These are phyloP conservation scores for Leccinum uliginosum DNA, from an alignment of 768 basidiomycete genomes.

Conservation along the genomic window DNA sequence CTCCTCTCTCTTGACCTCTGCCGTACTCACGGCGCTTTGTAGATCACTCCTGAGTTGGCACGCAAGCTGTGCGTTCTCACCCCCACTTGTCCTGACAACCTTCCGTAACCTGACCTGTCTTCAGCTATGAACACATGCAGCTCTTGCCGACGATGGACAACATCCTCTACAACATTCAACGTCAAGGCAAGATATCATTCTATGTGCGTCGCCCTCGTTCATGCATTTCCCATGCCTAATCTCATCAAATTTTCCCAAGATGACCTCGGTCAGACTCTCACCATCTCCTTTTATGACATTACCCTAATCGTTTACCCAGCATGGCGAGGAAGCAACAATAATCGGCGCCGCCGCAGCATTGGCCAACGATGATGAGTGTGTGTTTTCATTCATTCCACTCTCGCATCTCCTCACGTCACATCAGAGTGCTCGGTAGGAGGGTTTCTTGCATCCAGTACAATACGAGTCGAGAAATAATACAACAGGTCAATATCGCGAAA, in stretches of 20 bases:
- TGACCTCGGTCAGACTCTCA: constrained; percentile 65
- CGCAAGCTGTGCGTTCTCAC: constrained; percentile 47
- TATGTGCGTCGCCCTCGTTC: constrained; percentile 50
- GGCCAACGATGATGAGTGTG: constrained; percentile 80
- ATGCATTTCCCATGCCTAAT: constrained; percentile 3
- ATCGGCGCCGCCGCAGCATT: constrained; percentile 87
- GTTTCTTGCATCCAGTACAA: background rate
- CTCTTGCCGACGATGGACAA: constrained; percentile 82
- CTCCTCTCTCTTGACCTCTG: background rate
- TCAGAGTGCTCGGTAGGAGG: constrained; percentile 65
- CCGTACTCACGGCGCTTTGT: constrained; percentile 7
- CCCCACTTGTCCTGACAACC: background rate
- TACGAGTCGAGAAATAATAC: constrained; percentile 1
- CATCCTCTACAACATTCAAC: constrained; percentile 85
- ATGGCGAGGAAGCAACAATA: constrained; percentile 90
- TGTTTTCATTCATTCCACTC: constrained; percentile 4
- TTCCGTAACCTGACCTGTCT: background rate
- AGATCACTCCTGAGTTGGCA: constrained; percentile 70
- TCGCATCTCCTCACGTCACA: constrained; percentile 8
- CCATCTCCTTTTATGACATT: background rate
- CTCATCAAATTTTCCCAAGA: constrained; percentile 39
- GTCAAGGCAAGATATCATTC: constrained; percentile 91
- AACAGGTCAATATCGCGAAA: constrained; percentile 86
- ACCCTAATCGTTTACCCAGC: constrained; percentile 35
- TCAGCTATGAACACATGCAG: constrained; percentile 74